Percentiles rank a stretch among this genome's conserved stretches.
These are phyloP conservation scores for Protomyces lactucae-debilis DNA, from an alignment of 1,139 yeast species.

Conservation along the genomic window DNA sequence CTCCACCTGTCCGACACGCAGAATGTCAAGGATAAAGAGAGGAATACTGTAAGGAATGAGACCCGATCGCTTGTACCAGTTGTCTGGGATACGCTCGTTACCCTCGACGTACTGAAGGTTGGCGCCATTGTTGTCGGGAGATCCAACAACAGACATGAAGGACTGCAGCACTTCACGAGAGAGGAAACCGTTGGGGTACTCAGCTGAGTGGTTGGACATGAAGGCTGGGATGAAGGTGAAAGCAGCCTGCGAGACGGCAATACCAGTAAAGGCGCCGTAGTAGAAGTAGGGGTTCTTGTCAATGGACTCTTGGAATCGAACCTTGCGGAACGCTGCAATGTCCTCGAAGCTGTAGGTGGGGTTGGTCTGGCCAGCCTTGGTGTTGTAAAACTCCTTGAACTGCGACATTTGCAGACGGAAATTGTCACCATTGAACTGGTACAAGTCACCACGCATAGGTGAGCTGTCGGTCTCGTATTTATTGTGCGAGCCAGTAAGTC, in stretches of 20 bases:
- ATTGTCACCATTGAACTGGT: slow-evolving; percentile 23
- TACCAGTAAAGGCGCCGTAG: slow-evolving; percentile 20
- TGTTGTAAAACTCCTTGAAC: slow-evolving; percentile 12
- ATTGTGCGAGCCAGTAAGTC: slow-evolving; percentile 24
- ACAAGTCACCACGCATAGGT: slow-evolving; percentile 19
- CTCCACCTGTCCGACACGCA: neutral
- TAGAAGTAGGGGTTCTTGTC: slow-evolving; percentile 13
- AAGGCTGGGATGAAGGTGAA: slow-evolving; percentile 26
- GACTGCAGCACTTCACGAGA: slow-evolving; percentile 19
- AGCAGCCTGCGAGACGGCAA: slow-evolving; percentile 19
- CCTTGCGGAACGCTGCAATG: slow-evolving; percentile 3
- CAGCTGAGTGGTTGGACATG: slow-evolving; percentile 27
- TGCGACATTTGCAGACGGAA: slow-evolving; percentile 10
- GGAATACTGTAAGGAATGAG: slow-evolving; percentile 6
- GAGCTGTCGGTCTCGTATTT: slow-evolving; percentile 26
- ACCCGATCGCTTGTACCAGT: slow-evolving; percentile 22
- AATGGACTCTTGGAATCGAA: slow-evolving; percentile 14
- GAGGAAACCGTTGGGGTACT: slow-evolving; percentile 24
- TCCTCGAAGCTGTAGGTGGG: slow-evolving; percentile 14
- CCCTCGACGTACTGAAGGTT: slow-evolving; percentile 9
- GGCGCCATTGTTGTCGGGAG: slow-evolving; percentile 1
- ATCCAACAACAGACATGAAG: slow-evolving; percentile 13
- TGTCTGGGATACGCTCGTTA: slow-evolving; percentile 21
- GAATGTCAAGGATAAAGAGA: slow-evolving; percentile 1
- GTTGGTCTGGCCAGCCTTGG: slow-evolving; percentile 3